Conservation (phyloP, 2,329 filamentous ascomycete species). For the Keithomyces neogunnii region DNA sequence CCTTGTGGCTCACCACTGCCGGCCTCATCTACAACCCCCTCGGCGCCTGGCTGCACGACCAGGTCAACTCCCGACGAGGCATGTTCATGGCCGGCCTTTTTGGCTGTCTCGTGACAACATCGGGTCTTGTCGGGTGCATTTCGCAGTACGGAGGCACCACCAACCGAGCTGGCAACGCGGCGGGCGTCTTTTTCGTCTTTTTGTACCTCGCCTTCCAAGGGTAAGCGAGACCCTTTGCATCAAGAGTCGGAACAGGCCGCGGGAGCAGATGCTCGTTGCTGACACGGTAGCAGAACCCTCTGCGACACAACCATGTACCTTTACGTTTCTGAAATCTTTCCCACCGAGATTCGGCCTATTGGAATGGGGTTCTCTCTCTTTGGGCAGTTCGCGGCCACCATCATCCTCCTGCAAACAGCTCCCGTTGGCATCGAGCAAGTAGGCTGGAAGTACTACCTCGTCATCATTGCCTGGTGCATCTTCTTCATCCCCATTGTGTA, state of each 20-base stretch:
- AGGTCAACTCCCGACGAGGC: conserved; percentile 38
- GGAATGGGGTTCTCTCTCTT: conserved; percentile 44
- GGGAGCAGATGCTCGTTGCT: background rate
- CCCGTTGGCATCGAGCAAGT: conserved; percentile 28
- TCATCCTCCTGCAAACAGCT: conserved; percentile 37
- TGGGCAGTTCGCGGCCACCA: conserved; percentile 37
- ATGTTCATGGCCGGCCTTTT: conserved; percentile 31
- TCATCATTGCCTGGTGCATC: conserved; percentile 35
- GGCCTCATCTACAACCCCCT: conserved; percentile 26
- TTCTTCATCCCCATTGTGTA: conserved; percentile 22
- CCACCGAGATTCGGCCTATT: conserved; percentile 40
- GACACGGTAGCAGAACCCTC: conserved; percentile 19
- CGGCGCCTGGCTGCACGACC: conserved; percentile 38
- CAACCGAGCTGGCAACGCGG: conserved; percentile 25
- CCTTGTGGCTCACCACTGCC: conserved; percentile 31
- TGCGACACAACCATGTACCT: conserved; percentile 32
- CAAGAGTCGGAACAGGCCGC: too few species aligned
- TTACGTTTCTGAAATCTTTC: conserved; percentile 29
- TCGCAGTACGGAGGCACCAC: conserved; percentile 25
- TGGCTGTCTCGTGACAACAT: conserved; percentile 29
- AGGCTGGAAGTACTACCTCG: conserved; percentile 42
- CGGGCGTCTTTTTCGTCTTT: conserved; percentile 34
- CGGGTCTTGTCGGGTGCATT: conserved; percentile 25
- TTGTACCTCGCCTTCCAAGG: conserved; percentile 35
- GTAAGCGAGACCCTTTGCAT: conserved; percentile 26